A percentile compares a stretch with the other conserved stretches of the same genome.
Conservation (phyloP, 2,329 filamentous ascomycete species). For the Nemania sp. region DNA sequence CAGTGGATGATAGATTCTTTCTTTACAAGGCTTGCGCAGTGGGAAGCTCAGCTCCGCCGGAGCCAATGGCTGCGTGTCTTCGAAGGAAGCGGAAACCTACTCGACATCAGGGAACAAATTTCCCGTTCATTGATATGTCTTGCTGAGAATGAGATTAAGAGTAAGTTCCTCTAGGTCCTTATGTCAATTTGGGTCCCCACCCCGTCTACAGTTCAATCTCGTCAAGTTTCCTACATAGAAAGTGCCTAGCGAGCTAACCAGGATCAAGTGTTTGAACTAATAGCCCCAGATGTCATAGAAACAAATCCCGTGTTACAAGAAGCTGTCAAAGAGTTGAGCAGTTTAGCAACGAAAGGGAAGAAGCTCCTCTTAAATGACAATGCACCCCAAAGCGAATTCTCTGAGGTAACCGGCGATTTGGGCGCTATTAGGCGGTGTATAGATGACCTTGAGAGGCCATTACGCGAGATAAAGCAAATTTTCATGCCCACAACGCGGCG, state of each 20-base stretch:
- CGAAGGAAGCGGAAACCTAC: not conserved
- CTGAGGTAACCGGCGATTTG: not conserved
- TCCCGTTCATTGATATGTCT: not conserved
- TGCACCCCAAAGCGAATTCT: not conserved
- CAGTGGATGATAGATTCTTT: not conserved
- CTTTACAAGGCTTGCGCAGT: not conserved
- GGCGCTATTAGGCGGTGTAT: not conserved
- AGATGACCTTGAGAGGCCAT: not conserved
- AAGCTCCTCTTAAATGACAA: not conserved
- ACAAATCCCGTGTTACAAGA: not conserved
- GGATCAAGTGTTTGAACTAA: not conserved
- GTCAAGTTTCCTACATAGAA: not conserved
- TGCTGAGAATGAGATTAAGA: not conserved
- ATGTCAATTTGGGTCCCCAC: not conserved
- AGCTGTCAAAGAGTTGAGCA: not conserved
- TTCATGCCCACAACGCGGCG: not conserved
- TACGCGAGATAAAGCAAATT: not conserved
- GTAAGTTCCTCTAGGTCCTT: not conserved
- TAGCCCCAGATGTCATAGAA: not conserved
- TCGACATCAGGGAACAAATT: not conserved
- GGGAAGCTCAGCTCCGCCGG: not conserved
- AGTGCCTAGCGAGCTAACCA: not conserved
- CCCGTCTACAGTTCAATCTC: not conserved
- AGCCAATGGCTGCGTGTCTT: not conserved
- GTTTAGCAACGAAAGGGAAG: not conserved